Percentiles rank a stretch among this genome's conserved stretches.
phyloP scores from a whole-genome alignment of 2,329 filamentous ascomycete genomes.

The Colletotrichum sidae region DNA sequence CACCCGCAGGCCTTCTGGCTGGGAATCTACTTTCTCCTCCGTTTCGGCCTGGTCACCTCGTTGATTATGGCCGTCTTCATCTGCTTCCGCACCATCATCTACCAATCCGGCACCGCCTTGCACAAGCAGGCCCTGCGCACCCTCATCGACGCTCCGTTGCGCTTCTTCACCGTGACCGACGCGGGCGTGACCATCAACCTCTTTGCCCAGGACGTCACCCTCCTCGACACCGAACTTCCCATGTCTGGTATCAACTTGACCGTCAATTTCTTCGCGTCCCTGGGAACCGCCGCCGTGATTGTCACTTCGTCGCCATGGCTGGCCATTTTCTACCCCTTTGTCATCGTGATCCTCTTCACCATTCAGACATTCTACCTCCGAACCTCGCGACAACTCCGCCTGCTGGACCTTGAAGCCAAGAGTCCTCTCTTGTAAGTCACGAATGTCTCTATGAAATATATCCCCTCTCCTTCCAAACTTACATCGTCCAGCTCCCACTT shows the following conservation, averaged over 20 bases:
- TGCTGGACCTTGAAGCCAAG: constrained; percentile 72
- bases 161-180: constrained; percentile 56
- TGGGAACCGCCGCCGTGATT: constrained; percentile 62
- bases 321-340: constrained; percentile 61
- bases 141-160: constrained; percentile 52
- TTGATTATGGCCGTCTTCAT: constrained; percentile 40
- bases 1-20: constrained; percentile 44
- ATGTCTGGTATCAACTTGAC: constrained; percentile 46
- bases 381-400: constrained; percentile 69
- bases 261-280: constrained; percentile 40
- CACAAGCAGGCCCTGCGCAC: constrained; percentile 49
- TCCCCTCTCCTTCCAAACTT: background rate
- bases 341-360: constrained; percentile 58
- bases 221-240: constrained; percentile 55
- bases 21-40: constrained; percentile 45
- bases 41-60: constrained; percentile 37
- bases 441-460: background rate
- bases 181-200: constrained; percentile 54
- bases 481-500: constrained; percentile 56
- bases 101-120: constrained; percentile 45
- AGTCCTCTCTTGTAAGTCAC: constrained; percentile 64
- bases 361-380: constrained; percentile 70
- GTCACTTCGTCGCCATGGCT: constrained; percentile 56
- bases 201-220: constrained; percentile 58
- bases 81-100: constrained; percentile 41